Evolutionary conservation across 176 grass and related monocot species (phyloP), one percentile per base, ranked within the genome.

Genomic region (Aechmea fasciata): DNA sequence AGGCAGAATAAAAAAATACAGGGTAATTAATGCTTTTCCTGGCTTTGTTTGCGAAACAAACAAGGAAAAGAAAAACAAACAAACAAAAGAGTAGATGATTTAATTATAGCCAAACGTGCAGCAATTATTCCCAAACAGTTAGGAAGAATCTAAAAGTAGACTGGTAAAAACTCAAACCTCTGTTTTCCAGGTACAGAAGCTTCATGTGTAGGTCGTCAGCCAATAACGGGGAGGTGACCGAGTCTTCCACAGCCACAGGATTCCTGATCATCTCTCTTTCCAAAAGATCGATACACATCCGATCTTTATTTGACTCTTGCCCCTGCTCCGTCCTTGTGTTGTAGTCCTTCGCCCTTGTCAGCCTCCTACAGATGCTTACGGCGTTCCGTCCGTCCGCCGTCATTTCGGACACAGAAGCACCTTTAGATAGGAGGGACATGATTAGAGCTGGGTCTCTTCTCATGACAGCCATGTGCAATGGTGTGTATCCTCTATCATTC

Each of bases 241-340:
- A 85, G 76, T 99, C 90, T 83, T 99, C 90, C 24, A 72, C 82
- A 52, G 18, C 59, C 70, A 88, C 78, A 23, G 84, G 84, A 82
- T 88, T 99, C n/a, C 84, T 84, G 74, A 63, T 78, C 77, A 94
- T 86, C 80, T 99, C 95, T 80, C 87, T 90, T 47, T 99, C 87
- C 64, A 99, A 75, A 24, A 99, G 83, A 73, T 99, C 95, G 68
- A 99, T 94, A 78, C 90, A 99, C 25, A 99, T 48, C 54, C 83
- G 81, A 76, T 99, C 90, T 89, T 93, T 99, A 76, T 99, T 99
- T n/a, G 90, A 87, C 78, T 91, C 95, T 72, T 86, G 82, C 22
- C 90, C 87, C 49, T 88, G 84, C 52, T 90, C 63, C 75, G 86
- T 84, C 77, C 77, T 90, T 73, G 81, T 57, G 63, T 84, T 84